phyloP scores from a whole-genome alignment of 208 protist genomes.

The Phytomonas sp. region DNA sequence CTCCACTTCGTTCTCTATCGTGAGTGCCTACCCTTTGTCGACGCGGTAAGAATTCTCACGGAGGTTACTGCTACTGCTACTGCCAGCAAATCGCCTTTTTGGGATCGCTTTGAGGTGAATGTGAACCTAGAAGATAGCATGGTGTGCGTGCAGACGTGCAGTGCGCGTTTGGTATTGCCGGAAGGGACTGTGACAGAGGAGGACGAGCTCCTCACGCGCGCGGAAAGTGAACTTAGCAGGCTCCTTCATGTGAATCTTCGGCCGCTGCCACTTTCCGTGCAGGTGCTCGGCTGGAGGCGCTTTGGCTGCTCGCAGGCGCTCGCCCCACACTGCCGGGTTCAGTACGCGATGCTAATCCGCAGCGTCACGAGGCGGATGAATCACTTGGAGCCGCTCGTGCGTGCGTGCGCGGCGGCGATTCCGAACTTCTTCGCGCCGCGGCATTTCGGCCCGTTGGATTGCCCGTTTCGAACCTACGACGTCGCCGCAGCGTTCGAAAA shows the following conservation, averaged over 20 bases:
- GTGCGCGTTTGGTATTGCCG: slow-evolving; percentile 20
- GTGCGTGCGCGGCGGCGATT: slow-evolving; percentile 20
- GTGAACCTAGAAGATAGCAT: slow-evolving; percentile 12
- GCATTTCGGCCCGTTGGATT: slow-evolving; percentile 43
- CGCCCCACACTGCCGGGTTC: slow-evolving; percentile 12
- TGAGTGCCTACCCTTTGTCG: slow-evolving; percentile 24
- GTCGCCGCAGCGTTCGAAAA: slow-evolving; percentile 38
- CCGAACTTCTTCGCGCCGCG: slow-evolving; percentile 66
- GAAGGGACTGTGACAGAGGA: background rate
- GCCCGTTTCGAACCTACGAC: slow-evolving; percentile 59
- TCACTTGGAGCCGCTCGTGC: slow-evolving; percentile 28
- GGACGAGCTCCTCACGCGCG: slow-evolving; percentile 5
- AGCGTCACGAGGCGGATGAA: slow-evolving; percentile 23
- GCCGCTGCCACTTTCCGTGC: slow-evolving; percentile 17
- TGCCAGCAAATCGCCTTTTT: slow-evolving; percentile 13
- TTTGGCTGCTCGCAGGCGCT: background rate
- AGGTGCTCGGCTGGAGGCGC: slow-evolving; percentile 29
- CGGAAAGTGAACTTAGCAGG: background rate
- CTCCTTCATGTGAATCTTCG: slow-evolving; percentile 15
- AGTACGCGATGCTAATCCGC: slow-evolving; percentile 65
- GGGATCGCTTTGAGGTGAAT: slow-evolving; percentile 9
- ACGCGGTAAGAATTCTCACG: slow-evolving; percentile 22
- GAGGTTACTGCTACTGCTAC: slow-evolving; percentile 11
- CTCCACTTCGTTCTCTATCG: slow-evolving; percentile 71
- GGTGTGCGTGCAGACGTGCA: slow-evolving; percentile 51